Base-by-base conservation (phyloP, 305 asterid species). In the Euphrasia arctica region DNA sequence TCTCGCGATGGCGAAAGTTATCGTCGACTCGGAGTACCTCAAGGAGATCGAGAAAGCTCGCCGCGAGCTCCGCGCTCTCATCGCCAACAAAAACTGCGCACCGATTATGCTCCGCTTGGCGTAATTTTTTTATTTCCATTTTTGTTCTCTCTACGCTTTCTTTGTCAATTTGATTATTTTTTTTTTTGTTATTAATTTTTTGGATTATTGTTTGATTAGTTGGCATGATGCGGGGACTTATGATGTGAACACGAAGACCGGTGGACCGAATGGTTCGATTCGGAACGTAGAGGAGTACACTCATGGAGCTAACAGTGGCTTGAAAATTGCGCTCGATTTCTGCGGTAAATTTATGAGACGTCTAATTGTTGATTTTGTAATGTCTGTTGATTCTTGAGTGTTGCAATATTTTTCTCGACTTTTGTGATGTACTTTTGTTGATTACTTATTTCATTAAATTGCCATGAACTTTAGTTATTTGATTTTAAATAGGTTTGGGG, bases 141-240 rank as follows among this genome's bases (percentile, higher is more conserved):
- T 29, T 25, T 10, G 3, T 22, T 22, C 9, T 14, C 7, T 39
- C 58, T 15, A 11, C 22, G 6, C 0, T n/a, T 65, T 42, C 3
- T 2, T 54, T 54, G 13, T 27, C 52, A 36, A 27, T 27, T 65
- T 36, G 18, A 28, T 65, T 4, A 42, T 11, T 43, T 11, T 27
- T 28, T 11, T 34, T 9, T 32, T 28, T 31, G n/a, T n/a, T 55
- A 9, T n/a, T 28, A 55, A 18, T 42, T 55, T n/a, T 15, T 63
- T 60, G 47, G 61, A 58, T 64, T 54, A 4, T 22, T 42, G 48
- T 64, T 68, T 65, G 31, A 65, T 70, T 47, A 93, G 99, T 61
- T 93, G 99, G 99, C 99, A 93, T 76, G 99, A 93, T 66, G 97
- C 97, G 25, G 96, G 97, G 76, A 88, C 99, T n/a, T 90, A 88